Percentiles rank a stretch among this genome's conserved stretches.
Conservation (phyloP, 148 eudicot genomes). For the Heliamphora exappendiculata region DNA sequence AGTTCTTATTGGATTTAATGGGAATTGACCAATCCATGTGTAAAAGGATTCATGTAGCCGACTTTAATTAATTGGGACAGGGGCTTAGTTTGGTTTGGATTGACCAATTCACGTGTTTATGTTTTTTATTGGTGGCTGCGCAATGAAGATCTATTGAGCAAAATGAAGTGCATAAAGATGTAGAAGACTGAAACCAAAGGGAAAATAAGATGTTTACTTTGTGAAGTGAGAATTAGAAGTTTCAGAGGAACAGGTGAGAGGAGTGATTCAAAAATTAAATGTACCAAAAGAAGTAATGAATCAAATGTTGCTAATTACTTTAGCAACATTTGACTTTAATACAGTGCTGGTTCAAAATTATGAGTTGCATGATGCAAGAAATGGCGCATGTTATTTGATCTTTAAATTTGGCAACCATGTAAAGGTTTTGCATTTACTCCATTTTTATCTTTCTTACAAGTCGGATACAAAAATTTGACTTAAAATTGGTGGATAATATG, state of each 20-base stretch:
- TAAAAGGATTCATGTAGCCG: no score
- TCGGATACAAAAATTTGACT: no score
- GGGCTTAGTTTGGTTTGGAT: no score
- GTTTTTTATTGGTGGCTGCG: neutral
- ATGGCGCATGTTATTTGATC: neutral
- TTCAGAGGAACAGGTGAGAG: neutral
- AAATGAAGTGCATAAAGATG: no score
- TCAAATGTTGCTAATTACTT: neutral
- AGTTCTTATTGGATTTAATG: neutral
- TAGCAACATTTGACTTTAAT: neutral
- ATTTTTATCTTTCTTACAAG: neutral
- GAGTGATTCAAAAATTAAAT: neutral
- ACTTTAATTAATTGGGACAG: no score
- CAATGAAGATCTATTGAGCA: neutral
- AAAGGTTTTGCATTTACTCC: neutral
- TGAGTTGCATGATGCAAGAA: neutral
- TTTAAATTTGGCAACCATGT: neutral
- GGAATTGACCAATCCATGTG: no score
- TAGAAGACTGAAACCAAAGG: no score
- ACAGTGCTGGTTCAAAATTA: neutral
- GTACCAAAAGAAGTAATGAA: neutral
- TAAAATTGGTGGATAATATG: neutral
- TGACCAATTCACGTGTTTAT: neutral
- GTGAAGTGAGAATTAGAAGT: neutral
- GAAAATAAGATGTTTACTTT: neutral